phyloP scores from a whole-genome alignment of 2,329 filamentous ascomycete genomes.

The Fusarium chaquense region DNA sequence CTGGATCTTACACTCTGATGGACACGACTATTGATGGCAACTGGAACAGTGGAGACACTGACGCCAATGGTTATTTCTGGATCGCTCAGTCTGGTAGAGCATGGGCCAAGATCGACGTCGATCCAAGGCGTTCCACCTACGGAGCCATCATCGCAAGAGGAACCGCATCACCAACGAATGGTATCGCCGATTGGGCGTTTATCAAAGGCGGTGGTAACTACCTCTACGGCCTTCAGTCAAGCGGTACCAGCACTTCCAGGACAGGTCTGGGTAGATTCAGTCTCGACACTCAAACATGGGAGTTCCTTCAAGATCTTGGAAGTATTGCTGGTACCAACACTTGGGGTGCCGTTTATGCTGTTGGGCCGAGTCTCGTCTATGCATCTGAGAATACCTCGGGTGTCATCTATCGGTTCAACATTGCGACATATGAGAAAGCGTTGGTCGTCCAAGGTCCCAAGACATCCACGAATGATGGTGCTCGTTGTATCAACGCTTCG shows the following conservation, averaged over 20 bases:
- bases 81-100: background rate
- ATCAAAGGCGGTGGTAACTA: constrained; percentile 2
- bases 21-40: constrained; percentile 1
- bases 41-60: constrained; percentile 13
- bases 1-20: constrained; percentile 15
- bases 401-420: constrained; percentile 15
- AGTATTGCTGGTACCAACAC: constrained; percentile 1
- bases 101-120: constrained; percentile 19
- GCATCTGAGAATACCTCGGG: constrained; percentile 21
- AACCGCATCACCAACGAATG: background rate
- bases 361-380: constrained; percentile 6
- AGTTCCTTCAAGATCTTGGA: background rate
- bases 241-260: background rate
- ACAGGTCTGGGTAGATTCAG: constrained; percentile 9
- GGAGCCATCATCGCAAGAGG: background rate
- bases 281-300: constrained; percentile 5
- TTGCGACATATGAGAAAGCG: constrained; percentile 1
- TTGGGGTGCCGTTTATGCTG: constrained; percentile 22
- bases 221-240: constrained; percentile 7
- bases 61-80: constrained; percentile 11
- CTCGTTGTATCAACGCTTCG: constrained; percentile 22
- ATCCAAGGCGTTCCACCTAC: constrained; percentile 7
- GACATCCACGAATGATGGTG: constrained; percentile 17
- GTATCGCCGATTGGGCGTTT: constrained; percentile 7
- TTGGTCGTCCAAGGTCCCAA: constrained; percentile 16